Evolutionary conservation across 2,329 filamentous ascomycete genomes (phyloP), one percentile per base, ranked within the genome.

Genomic region (Didymella glomerata): DNA sequence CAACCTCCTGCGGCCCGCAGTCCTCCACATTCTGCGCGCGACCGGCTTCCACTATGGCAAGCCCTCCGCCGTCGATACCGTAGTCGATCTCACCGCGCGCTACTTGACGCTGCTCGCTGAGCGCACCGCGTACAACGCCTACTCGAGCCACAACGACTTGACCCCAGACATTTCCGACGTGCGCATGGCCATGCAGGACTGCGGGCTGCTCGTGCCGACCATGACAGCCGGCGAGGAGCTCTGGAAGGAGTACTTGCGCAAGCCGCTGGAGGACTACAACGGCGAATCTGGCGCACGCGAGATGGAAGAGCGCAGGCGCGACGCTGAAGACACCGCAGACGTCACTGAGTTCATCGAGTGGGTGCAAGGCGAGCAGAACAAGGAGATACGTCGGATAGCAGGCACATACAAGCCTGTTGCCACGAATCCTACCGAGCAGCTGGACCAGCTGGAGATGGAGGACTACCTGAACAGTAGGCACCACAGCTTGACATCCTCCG

Each of bases 11-110:
- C 92, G 93, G 41, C 94, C 94, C 2, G 89, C 89, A 47, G 87
- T 97, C 61, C 87, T 98, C 57, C 93, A 97, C 78, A 94, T 96
- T 70, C 87, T 98, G 50, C 92, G 94, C 72, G 92, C 93, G 28
- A 90, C 92, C 24, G 94, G 94, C 74, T 98, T 96, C 80, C 91
- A 96, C 76, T 85, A 89, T 41, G 91, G 92, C 49, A 88, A 88
- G 54, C 89, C 92, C 2, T 89, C 90, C 3, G 93, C 96, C 7
- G 83, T 97, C 57, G 93, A 98, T 79, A 89, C 91, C 10, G 77
- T 97, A n/a, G 91, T 92, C 14, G 93, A 97, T 77, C 84, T 98
- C 8, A 89, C 92, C 0, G 90, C 89, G 42, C 88, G 91, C 65
- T 96, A 97, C 77, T 81, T 98, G 57, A 81, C 87, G 22, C 80